These are phyloP conservation scores for Dendrocalamus latiflorus DNA, from an alignment of 202 grass and related monocot species.

Conservation along the genomic window DNA sequence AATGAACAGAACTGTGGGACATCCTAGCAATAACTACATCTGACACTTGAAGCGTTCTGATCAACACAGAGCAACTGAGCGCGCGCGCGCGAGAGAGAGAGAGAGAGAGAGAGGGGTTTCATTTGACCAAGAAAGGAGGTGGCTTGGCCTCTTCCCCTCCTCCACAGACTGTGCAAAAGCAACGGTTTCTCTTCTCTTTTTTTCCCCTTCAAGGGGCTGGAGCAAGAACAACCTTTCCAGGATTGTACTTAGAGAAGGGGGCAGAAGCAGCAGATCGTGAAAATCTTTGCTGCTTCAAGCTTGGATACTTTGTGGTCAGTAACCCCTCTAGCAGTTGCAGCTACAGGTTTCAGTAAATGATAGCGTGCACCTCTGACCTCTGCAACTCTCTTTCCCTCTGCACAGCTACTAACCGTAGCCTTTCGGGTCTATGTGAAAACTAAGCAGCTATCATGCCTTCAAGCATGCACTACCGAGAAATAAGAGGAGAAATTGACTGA, in stretches of 20 bases:
- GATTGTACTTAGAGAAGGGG: neutral
- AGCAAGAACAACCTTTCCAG: too few relatives aligned
- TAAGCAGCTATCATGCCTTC: neutral
- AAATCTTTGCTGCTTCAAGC: neutral
- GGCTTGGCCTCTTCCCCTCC: neutral
- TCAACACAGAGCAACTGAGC: too few relatives aligned
- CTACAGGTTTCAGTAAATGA: constrained; percentile 21
- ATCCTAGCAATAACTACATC: neutral
- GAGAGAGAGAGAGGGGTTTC: neutral
- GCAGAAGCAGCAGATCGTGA: constrained; percentile 1
- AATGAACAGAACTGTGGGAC: too few relatives aligned
- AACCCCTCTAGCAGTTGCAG: neutral
- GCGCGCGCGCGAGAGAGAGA: too few relatives aligned
- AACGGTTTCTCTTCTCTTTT: neutral
- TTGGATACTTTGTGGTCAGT: neutral
- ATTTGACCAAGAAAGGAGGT: constrained; percentile 15
- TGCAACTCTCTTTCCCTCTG: constrained; percentile 2
- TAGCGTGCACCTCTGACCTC: constrained; percentile 2
- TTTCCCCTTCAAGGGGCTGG: neutral
- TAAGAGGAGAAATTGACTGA: neutral
- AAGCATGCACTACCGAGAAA: neutral
- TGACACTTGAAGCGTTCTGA: neutral
- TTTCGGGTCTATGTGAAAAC: neutral
- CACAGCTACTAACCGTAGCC: neutral
- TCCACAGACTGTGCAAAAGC: neutral